Evolutionary conservation across 2,329 filamentous ascomycete species (phyloP), one percentile per base, ranked within the genome.

Genomic region (Fusarium annulatum): DNA sequence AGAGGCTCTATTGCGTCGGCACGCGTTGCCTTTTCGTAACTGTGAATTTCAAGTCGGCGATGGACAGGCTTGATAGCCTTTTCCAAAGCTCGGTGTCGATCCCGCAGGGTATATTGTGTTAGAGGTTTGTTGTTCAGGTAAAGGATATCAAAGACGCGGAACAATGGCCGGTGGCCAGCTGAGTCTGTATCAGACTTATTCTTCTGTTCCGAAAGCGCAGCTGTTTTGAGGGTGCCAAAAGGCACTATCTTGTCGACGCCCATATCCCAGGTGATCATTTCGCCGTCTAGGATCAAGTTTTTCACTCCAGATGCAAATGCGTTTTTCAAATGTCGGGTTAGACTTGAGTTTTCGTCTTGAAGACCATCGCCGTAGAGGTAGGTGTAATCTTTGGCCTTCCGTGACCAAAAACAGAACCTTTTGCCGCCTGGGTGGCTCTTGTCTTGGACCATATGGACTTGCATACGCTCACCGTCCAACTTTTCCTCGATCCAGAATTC

Each of bases 221-320:
- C 96, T 3, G 94, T 96, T 83, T 99, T 99, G 55, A 99, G 87
- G 0, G 94, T 97, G 12, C 96, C 96, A 80, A 99, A 99, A 0
- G 93, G 91, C 21, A 97, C 92, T 59, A 96, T 93, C 62, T 93
- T 93, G 83, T 97, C 93, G 56, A 93, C 87, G 49, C 92, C 90
- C 69, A 95, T 93, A 79, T 98, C 94, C 96, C 96, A 99, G 1
- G 95, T 97, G 65, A 99, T 95, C 96, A 99, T 99, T 81, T 99
- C 96, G 15, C 96, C 96, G 77, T 99, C 96, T 1, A 99, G 87
- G 56, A 99, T 97, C 73, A 97, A 88, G 79, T 94, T 98, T 21
- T 92, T 88, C 1, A 98, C 94, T 4, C 92, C 91, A 2, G 90
- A 85, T 5, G 91, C 86, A 80, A 99, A 98, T 0, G 94, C 94